A percentile compares a stretch with the other conserved stretches of the same genome.
These are phyloP conservation scores for Blyttiomyces sp. DNA, from an alignment of 371 early-diverging fungal genomes.

Conservation along the genomic window DNA sequence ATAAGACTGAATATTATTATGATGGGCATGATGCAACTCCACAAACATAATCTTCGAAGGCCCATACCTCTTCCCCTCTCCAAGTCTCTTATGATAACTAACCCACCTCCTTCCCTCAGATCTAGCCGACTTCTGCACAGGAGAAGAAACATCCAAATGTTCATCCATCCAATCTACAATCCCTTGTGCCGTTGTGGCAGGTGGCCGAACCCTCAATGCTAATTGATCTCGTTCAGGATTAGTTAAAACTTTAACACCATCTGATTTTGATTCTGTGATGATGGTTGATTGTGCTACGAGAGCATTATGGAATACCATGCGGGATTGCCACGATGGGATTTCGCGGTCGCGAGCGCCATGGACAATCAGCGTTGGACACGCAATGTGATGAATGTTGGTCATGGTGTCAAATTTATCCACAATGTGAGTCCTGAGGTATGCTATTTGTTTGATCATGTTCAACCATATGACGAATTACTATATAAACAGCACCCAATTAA, in stretches of 20 bases:
- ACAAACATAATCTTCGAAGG: conserved; percentile 23
- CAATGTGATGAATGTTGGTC: conserved; percentile 20
- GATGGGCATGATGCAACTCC: conserved; percentile 25
- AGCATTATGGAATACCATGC: conserved; percentile 31
- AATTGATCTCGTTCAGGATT: too few species aligned
- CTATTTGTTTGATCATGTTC: conserved; percentile 7
- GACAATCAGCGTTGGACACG: conserved; percentile 34
- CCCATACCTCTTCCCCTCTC: conserved; percentile 3
- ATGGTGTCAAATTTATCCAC: conserved; percentile 30
- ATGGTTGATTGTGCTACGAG: too few species aligned
- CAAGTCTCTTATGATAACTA: background rate
- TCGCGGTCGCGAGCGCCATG: conserved; percentile 41
- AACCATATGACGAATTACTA: too few species aligned
- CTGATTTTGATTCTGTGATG: too few species aligned
- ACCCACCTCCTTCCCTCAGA: conserved; percentile 5
- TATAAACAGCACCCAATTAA: conserved; percentile 15
- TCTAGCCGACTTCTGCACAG: background rate
- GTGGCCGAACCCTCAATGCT: too few species aligned
- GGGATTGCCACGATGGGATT: conserved; percentile 34
- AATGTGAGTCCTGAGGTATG: conserved; percentile 20
- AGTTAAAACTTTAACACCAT: too few species aligned
- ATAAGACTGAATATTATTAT: conserved; percentile 24
- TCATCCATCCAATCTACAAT: too few species aligned
- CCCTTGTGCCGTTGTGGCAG: too few species aligned
- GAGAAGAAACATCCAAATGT: too few species aligned